Conservation (phyloP, 108 stramenopile species). For the Discostella stelligeroides region DNA sequence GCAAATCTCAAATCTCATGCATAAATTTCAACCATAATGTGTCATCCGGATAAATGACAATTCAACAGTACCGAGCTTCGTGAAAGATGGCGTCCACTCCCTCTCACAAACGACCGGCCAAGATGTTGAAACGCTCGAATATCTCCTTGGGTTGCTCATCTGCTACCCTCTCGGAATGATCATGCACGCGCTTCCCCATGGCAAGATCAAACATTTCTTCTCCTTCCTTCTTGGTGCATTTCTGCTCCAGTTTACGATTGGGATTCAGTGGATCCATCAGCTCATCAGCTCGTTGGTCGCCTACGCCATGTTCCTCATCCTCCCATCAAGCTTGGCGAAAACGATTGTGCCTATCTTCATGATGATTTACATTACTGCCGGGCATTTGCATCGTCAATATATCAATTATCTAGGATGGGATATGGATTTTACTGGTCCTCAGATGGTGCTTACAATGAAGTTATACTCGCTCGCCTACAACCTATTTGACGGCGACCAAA, state of each 20-base stretch:
- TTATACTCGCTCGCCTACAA: constrained; percentile 97
- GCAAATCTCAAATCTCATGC: background rate
- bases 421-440: constrained; percentile 95
- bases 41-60: constrained; percentile 1
- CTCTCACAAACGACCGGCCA: constrained; percentile 80
- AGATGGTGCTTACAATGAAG: constrained; percentile 97
- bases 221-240: constrained; percentile 90
- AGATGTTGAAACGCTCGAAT: constrained; percentile 86
- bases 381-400: constrained; percentile 94
- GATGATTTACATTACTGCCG: constrained; percentile 87
- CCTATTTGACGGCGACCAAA: constrained; percentile 88
- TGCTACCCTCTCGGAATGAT: constrained; percentile 92
- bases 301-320: constrained; percentile 82
- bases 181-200: constrained; percentile 82
- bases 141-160: constrained; percentile 82
- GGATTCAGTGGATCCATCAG: constrained; percentile 96
- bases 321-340: constrained; percentile 74
- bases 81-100: constrained; percentile 58
- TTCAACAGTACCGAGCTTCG: constrained; percentile 72
- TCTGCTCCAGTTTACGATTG: constrained; percentile 88
- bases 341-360: constrained; percentile 85
- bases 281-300: constrained; percentile 86
- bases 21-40: background rate
- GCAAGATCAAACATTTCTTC: constrained; percentile 83
- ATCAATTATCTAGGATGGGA: constrained; percentile 96